These are phyloP conservation scores for Penicillium expansum DNA, from an alignment of 2,329 filamentous ascomycete species.

Conservation along the genomic window DNA sequence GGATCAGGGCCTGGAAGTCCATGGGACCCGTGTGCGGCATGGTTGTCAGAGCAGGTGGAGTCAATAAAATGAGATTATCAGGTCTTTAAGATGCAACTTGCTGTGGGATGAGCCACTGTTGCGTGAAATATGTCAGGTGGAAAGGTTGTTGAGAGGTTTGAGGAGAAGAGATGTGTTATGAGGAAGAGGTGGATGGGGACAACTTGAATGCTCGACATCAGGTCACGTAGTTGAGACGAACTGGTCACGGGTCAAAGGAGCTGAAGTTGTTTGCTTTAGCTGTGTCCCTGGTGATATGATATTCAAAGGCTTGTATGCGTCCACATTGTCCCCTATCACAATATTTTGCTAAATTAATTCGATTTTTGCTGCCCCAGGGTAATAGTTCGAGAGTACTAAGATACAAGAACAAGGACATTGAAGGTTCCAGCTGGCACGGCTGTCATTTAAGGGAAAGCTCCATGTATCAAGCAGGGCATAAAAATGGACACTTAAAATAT, in stretches of 20 bases:
- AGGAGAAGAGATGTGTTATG: background rate
- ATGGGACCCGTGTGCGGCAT: slow-evolving; percentile 27
- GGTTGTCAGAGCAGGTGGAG: background rate
- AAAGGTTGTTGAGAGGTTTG: background rate
- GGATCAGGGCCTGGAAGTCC: slow-evolving; percentile 49
- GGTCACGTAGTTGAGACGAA: background rate
- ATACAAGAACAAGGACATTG: no score
- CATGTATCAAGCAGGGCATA: no score
- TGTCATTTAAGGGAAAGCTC: background rate
- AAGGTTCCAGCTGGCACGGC: background rate
- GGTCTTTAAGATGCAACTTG: background rate
- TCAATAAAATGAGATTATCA: no score
- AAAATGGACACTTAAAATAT: no score
- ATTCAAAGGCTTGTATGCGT: background rate
- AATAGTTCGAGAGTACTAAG: no score
- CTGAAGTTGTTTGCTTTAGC: background rate
- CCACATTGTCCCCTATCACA: background rate
- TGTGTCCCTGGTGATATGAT: background rate
- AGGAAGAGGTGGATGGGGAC: background rate
- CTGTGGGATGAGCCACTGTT: background rate
- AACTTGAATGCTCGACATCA: background rate
- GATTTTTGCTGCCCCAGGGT: background rate
- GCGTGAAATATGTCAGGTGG: background rate
- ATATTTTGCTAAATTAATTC: background rate
- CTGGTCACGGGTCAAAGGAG: background rate